phyloP scores from a whole-genome alignment of 2,329 filamentous ascomycete species.

The Neoarthrinium moseri region DNA sequence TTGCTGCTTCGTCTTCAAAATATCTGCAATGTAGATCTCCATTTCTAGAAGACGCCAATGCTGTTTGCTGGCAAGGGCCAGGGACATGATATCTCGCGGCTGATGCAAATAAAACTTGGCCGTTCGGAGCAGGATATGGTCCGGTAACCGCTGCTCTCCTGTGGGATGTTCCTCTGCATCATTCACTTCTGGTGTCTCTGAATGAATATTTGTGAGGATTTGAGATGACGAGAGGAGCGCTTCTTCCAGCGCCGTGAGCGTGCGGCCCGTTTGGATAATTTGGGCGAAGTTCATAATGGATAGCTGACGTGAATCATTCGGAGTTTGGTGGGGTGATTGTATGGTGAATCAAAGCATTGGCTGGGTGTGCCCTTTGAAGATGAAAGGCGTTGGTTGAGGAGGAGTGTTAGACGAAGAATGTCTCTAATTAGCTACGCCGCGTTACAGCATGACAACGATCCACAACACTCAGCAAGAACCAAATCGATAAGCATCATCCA shows the following conservation, averaged over 20 bases:
- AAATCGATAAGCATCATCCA: too few species aligned
- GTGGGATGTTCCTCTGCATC: neutral
- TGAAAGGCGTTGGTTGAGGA: too few species aligned
- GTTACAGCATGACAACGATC: too few species aligned
- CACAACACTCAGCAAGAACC: too few species aligned
- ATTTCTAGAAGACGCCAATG: neutral
- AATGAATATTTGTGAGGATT: neutral
- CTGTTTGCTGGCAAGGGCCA: neutral
- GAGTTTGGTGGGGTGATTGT: too few species aligned
- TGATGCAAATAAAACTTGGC: neutral
- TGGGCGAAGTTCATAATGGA: neutral
- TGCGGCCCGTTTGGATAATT: neutral
- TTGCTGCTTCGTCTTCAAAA: neutral
- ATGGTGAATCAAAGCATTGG: too few species aligned
- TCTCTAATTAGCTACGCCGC: too few species aligned
- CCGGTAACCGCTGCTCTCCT: neutral
- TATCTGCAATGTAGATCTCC: neutral
- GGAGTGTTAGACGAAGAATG: too few species aligned
- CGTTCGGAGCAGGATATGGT: neutral
- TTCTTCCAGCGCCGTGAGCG: neutral
- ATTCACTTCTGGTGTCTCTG: constrained; percentile 5
- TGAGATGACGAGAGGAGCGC: neutral
- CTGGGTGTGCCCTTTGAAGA: too few species aligned
- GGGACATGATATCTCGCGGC: neutral
- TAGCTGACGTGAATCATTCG: neutral